Evolutionary conservation across 768 basidiomycete species (phyloP).

Genomic region (Phaeolepiota aurea): DNA sequence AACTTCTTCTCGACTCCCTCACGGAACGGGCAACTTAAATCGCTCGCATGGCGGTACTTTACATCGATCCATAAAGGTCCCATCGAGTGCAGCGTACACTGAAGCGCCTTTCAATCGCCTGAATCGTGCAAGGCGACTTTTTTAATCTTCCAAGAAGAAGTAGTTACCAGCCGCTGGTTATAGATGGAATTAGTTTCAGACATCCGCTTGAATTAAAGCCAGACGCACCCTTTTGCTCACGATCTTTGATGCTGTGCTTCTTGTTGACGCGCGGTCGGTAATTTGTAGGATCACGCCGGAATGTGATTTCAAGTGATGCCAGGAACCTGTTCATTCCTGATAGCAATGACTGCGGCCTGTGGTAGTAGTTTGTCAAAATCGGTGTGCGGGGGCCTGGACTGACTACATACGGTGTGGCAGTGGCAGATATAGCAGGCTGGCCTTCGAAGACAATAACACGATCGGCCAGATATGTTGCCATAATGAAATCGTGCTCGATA

Average conservation of each 20-base stretch:
- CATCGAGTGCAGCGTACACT: too few species aligned
- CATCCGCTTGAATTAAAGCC: constrained; percentile 1
- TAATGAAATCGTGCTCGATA: constrained; percentile 99
- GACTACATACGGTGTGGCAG: constrained; percentile 74
- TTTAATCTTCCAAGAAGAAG: constrained; percentile 90
- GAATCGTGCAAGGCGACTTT: too few species aligned
- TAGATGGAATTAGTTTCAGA: not conserved
- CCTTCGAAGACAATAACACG: constrained; percentile 93
- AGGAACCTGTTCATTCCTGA: constrained; percentile 99
- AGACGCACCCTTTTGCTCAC: constrained; percentile 78
- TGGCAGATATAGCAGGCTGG: constrained; percentile 78
- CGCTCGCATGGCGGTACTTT: too few species aligned
- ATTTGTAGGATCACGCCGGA: constrained; percentile 95
- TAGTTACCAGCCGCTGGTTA: constrained; percentile 70
- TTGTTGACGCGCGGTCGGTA: constrained; percentile 88
- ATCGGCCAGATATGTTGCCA: constrained; percentile 99
- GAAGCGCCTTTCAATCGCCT: too few species aligned
- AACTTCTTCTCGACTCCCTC: too few species aligned
- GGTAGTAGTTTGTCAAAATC: not conserved
- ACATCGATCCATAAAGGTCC: too few species aligned
- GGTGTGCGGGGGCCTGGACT: not conserved
- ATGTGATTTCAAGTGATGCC: constrained; percentile 92
- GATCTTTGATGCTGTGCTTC: constrained; percentile 74
- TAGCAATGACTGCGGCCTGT: constrained; percentile 85
- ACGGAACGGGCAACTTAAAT: too few species aligned